These are phyloP conservation scores for Epichloe festucae DNA, from an alignment of 2,329 filamentous ascomycete genomes.

Conservation along the genomic window DNA sequence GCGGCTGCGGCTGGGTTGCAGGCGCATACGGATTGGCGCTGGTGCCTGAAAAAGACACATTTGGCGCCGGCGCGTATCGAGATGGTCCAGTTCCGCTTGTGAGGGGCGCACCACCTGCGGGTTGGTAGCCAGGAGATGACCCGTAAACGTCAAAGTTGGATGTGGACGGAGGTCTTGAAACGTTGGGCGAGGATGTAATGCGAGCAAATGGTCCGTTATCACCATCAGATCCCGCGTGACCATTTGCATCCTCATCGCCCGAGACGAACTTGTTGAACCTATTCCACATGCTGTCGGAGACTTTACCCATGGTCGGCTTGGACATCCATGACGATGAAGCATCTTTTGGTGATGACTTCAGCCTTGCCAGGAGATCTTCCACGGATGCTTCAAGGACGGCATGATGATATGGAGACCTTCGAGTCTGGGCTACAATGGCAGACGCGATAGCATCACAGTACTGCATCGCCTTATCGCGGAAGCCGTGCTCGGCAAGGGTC, in stretches of 20 bases:
- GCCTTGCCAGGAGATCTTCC: conserved; percentile 69
- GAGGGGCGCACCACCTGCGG: conserved; percentile 19
- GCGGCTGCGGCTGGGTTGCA: conserved; percentile 24
- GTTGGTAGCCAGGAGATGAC: conserved; percentile 18
- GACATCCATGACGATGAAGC: conserved; percentile 79
- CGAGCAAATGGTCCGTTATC: conserved; percentile 73
- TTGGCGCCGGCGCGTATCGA: conserved; percentile 21
- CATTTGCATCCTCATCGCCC: conserved; percentile 80
- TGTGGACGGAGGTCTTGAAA: conserved; percentile 60
- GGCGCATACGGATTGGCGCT: conserved; percentile 19
- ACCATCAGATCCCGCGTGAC: conserved; percentile 44
- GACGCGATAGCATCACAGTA: conserved; percentile 79
- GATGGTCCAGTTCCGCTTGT: conserved; percentile 24
- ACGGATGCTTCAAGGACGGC: conserved; percentile 58
- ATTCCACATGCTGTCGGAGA: conserved; percentile 79
- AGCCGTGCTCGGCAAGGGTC: conserved; percentile 70
- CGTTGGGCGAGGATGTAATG: conserved; percentile 59
- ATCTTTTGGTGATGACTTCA: conserved; percentile 78
- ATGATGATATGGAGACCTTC: conserved; percentile 79
- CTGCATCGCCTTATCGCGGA: conserved; percentile 68
- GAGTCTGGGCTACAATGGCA: conserved; percentile 68
- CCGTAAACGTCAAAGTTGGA: conserved; percentile 65
- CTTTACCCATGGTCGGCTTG: conserved; percentile 91
- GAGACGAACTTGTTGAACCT: conserved; percentile 95
- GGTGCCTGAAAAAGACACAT: conserved; percentile 6